Base-by-base conservation (phyloP, 2,329 filamentous ascomycete species). In the Davidsoniella eucalypti region DNA sequence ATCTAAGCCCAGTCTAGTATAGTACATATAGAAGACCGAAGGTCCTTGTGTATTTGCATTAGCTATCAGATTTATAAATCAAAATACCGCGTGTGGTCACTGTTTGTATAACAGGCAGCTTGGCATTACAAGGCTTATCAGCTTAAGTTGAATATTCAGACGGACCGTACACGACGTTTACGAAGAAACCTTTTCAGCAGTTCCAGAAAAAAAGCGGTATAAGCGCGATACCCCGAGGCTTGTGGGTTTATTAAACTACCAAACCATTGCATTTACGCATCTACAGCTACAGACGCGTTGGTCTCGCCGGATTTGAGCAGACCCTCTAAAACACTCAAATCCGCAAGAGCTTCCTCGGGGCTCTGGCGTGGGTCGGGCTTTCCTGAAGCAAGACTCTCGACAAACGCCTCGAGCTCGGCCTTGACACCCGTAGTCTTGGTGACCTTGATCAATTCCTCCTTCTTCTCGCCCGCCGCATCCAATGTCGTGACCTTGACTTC, bases 391-490 rank as follows among this genome's bases (percentile, higher is more conserved):
- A 82, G 57, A 8, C 68, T 66, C 61, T 72, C 67, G 0, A 69
- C 78, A 75, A 77, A 83, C 4, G 73, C 76, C 54, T 68, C 67
- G 7, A 82, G 69, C 62, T 83, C 79, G 48, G 74, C 70, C 53
- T 65, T 67, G 3, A 83, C 76, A 7, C 74, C 76, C 33, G 61
- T 68, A 17, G 67, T 64, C 56, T 64, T 67, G 7, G 23, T 17
- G 9, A 52, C 14, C n/a, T 25, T 38, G n/a, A 49, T 46, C 52
- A 56, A 56, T 50, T 54, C 47, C 18, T 50, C 50, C 9, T 37
- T 54, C 50, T 55, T 51, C 42, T 67, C 62, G 2, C 63, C 66
- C n/a, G 60, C 61, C n/a, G 54, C 54, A 0, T 58, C 58, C 45
- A 61, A 56, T 7, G 61, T 61, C 26, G 56, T 61, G 14, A 69